Conservation (phyloP, 495 filamentous ascomycete genomes). For the Talaromyces liani region DNA sequence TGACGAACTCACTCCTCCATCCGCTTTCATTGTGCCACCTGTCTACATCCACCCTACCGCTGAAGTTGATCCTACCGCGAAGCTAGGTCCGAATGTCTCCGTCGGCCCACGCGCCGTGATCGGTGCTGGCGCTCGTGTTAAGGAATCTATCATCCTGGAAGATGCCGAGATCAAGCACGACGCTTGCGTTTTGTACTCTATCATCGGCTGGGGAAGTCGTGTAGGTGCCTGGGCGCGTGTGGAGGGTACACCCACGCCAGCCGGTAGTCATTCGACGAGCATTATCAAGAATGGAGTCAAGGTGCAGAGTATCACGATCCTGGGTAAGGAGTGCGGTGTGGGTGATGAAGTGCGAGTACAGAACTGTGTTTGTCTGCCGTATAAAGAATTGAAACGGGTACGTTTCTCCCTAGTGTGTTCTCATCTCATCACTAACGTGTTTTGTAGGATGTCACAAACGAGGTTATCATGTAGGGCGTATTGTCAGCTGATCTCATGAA, state of each 20-base stretch:
- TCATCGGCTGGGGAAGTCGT: constrained; percentile 94
- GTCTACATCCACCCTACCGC: constrained; percentile 98
- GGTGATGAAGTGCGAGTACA: constrained; percentile 94
- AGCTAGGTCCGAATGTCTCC: constrained; percentile 94
- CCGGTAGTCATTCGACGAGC: constrained; percentile 84
- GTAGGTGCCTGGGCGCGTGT: constrained; percentile 97
- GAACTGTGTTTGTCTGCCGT: constrained; percentile 96
- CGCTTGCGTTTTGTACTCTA: constrained; percentile 90
- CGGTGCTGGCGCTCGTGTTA: constrained; percentile 83
- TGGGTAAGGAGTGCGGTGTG: constrained; percentile 94
- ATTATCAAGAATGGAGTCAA: constrained; percentile 96
- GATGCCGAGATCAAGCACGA: constrained; percentile 96
- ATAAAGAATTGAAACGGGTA: constrained; percentile 97
- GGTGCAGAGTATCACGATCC: constrained; percentile 96
- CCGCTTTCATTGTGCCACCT: constrained; percentile 83
- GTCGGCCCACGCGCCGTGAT: constrained; percentile 81
- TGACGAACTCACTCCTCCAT: constrained; percentile 73
- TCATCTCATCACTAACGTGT: not conserved
- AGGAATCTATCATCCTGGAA: constrained; percentile 94
- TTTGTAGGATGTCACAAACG: constrained; percentile 78
- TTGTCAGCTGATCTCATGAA: not conserved
- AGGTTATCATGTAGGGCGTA: constrained; percentile 81
- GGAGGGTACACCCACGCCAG: constrained; percentile 87
- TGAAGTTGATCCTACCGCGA: constrained; percentile 85
- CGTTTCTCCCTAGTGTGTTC: constrained; percentile 26